These are phyloP conservation scores for Saccharum spontaneum DNA, from an alignment of 176 grass and related monocot species.

Conservation along the genomic window DNA sequence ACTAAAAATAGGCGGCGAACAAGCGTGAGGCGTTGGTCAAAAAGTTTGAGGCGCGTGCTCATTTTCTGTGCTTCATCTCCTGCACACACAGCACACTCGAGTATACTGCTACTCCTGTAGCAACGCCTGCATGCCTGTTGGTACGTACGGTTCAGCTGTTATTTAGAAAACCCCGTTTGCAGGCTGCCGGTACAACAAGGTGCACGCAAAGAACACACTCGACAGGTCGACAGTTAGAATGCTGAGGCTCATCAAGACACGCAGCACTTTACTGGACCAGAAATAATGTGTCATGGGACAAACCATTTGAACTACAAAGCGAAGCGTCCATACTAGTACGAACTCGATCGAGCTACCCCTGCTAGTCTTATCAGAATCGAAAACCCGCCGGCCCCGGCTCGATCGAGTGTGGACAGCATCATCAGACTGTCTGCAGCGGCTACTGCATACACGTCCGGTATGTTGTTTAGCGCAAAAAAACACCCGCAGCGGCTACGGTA, in stretches of 20 bases:
- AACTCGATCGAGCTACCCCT: too few relatives aligned
- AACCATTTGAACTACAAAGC: not conserved
- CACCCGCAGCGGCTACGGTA: too few relatives aligned
- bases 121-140: not conserved
- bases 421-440: too few relatives aligned
- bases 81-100: not conserved
- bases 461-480: too few relatives aligned
- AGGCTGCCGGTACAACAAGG: not conserved
- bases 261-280: too few relatives aligned
- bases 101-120: not conserved
- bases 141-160: not conserved
- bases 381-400: too few relatives aligned
- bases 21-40: slow-evolving; percentile 12
- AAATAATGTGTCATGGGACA: too few relatives aligned
- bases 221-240: not conserved
- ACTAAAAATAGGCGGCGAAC: not conserved
- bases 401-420: too few relatives aligned
- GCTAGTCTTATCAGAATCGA: too few relatives aligned
- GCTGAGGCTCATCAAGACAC: too few relatives aligned
- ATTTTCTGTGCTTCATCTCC: not conserved
- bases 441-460: too few relatives aligned
- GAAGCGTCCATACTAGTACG: not conserved
- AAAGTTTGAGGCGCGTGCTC: not conserved
- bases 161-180: not conserved
- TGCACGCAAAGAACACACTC: not conserved